Percentiles rank a stretch among this genome's conserved stretches.
phyloP scores from a whole-genome alignment of 176 grass and related monocot genomes.

The Cymbopogon citratus region DNA sequence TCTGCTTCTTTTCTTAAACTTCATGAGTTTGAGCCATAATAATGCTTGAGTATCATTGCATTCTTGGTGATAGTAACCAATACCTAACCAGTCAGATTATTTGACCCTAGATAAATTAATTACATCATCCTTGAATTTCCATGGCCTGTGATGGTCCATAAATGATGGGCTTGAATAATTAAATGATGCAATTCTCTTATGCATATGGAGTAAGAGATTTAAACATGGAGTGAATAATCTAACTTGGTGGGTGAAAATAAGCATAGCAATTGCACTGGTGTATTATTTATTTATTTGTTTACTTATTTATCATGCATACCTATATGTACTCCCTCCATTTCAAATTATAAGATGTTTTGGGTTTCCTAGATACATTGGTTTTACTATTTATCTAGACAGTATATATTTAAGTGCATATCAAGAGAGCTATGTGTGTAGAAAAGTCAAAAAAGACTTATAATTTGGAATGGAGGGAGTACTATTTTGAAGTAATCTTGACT shows the following conservation, averaged over 20 bases:
- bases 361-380: neutral
- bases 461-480: neutral
- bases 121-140: slow-evolving; percentile 4
- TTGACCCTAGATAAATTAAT: slow-evolving; percentile 8
- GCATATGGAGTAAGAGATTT: neutral
- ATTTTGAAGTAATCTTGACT: neutral
- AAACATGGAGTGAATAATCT: neutral
- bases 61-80: neutral
- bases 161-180: slow-evolving; percentile 15
- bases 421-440: neutral
- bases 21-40: neutral
- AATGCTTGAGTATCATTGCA: neutral
- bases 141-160: neutral
- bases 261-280: neutral
- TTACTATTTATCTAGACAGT: neutral
- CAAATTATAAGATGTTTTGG: neutral
- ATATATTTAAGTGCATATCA: neutral
- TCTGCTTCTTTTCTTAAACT: slow-evolving; percentile 19
- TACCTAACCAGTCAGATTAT: neutral
- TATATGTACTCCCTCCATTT: neutral
- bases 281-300: neutral
- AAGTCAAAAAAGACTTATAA: neutral
- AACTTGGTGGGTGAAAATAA: neutral
- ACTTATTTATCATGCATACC: neutral
- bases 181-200: slow-evolving; percentile 15